Conservation (phyloP, 225 moss, liverwort and hornwort species). For the Anthoceros angustus region DNA sequence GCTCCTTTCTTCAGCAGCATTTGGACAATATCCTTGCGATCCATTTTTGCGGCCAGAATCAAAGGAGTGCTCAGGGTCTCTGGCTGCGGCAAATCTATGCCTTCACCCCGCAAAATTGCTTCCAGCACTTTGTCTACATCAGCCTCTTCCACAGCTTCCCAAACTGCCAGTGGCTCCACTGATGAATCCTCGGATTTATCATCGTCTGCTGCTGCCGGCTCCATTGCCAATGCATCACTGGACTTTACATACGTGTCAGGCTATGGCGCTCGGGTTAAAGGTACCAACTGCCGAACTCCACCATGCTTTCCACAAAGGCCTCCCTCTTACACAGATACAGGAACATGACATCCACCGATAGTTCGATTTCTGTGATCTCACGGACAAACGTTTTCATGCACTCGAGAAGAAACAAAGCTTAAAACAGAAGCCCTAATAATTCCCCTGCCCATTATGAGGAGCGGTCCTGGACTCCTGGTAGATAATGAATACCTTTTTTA, state of each 20-base stretch:
- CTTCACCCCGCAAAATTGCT: not conserved
- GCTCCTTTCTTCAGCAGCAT: not conserved
- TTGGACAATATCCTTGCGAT: conserved; percentile 1
- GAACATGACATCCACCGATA: too few relatives aligned
- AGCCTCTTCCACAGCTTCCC: not conserved
- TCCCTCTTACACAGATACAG: too few relatives aligned
- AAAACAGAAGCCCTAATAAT: too few relatives aligned
- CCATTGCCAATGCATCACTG: not conserved
- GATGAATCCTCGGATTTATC: not conserved
- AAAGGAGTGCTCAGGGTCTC: not conserved
- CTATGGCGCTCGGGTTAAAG: too few relatives aligned
- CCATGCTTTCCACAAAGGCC: too few relatives aligned
- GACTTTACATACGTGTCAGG: not conserved
- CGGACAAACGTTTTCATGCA: too few relatives aligned
- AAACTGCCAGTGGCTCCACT: not conserved
- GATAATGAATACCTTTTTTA: too few relatives aligned
- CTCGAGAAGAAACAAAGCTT: too few relatives aligned
- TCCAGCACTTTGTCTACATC: not conserved
- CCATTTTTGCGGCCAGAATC: not conserved
- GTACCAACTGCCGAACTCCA: too few relatives aligned
- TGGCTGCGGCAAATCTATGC: not conserved
- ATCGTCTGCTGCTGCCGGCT: not conserved
- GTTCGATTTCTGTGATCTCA: too few relatives aligned
- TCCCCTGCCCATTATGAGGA: too few relatives aligned
- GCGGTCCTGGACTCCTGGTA: too few relatives aligned